Conservation (phyloP, 805 yeast genomes). For the Scheffersomyces amazonensis region DNA sequence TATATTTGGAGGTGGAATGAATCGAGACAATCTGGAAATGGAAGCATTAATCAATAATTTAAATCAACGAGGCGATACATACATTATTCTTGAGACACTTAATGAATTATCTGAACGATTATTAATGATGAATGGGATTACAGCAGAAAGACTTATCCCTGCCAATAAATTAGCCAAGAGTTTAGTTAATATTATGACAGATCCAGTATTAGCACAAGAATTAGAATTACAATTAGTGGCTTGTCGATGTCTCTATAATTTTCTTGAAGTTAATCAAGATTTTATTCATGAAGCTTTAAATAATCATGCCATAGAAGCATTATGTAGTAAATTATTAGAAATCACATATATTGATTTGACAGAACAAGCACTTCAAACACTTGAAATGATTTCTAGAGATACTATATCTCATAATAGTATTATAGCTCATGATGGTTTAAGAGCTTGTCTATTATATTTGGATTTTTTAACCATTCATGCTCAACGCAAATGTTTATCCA, state of each 20-base stretch:
- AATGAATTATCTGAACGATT: constrained; percentile 63
- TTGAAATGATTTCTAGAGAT: constrained; percentile 62
- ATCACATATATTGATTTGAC: constrained; percentile 86
- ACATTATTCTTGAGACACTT: constrained; percentile 57
- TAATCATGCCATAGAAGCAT: constrained; percentile 61
- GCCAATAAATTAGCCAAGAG: constrained; percentile 51
- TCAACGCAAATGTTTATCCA: constrained; percentile 74
- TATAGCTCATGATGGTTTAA: constrained; percentile 58
- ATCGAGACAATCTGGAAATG: constrained; percentile 26
- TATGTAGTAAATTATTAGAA: constrained; percentile 65
- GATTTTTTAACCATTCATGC: constrained; percentile 90
- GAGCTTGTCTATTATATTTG: constrained; percentile 65
- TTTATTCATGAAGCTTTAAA: constrained; percentile 60
- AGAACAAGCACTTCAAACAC: constrained; percentile 80
- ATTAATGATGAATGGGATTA: constrained; percentile 63
- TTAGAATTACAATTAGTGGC: constrained; percentile 81
- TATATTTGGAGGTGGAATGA: constrained; percentile 12
- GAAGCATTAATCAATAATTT: constrained; percentile 35
- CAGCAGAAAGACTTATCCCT: constrained; percentile 65
- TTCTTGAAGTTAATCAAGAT: constrained; percentile 71
- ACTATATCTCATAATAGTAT: constrained; percentile 48
- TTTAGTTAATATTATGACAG: constrained; percentile 56
- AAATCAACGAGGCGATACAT: constrained; percentile 53
- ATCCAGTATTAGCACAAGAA: constrained; percentile 57
- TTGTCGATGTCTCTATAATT: constrained; percentile 78